phyloP scores from a whole-genome alignment of 83 land plant genomes.

The Picea engelmannii region DNA sequence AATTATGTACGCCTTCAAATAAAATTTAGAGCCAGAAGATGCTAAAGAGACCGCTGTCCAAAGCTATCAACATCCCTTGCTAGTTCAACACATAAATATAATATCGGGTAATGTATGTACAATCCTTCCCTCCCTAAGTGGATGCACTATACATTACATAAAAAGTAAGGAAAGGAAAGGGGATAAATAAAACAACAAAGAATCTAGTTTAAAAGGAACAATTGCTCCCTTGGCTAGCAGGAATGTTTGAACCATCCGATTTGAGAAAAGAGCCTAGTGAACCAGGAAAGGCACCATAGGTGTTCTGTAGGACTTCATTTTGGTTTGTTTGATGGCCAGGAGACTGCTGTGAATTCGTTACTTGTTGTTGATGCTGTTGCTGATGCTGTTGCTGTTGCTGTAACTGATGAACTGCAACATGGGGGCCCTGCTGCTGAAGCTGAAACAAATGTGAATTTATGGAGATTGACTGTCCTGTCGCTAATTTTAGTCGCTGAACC shows the following conservation, averaged over 20 bases:
- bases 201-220: conserved; percentile 6
- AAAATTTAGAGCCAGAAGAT: too few relatives aligned
- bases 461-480: conserved; percentile 32
- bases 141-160: neutral
- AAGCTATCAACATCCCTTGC: too few relatives aligned
- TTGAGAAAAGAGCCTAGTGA: neutral
- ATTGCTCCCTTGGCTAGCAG: conserved; percentile 6
- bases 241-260: conserved; percentile 9
- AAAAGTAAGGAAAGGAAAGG: neutral
- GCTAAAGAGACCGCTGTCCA: too few relatives aligned
- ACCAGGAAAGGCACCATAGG: neutral
- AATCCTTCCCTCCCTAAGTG: neutral
- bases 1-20: too few relatives aligned
- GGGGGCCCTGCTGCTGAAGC: conserved; percentile 7
- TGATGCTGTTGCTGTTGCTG: conserved; percentile 1
- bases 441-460: conserved; percentile 13
- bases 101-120: neutral
- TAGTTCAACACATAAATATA: too few relatives aligned
- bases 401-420: conserved; percentile 4
- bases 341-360: neutral
- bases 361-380: neutral
- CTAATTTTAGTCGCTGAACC: conserved; percentile 54
- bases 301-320: conserved; percentile 6
- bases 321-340: neutral
- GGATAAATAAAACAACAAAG: conserved; percentile 1